These are phyloP conservation scores for Phaeodactylum tricornutum DNA, from an alignment of 108 stramenopile genomes.

Conservation along the genomic window DNA sequence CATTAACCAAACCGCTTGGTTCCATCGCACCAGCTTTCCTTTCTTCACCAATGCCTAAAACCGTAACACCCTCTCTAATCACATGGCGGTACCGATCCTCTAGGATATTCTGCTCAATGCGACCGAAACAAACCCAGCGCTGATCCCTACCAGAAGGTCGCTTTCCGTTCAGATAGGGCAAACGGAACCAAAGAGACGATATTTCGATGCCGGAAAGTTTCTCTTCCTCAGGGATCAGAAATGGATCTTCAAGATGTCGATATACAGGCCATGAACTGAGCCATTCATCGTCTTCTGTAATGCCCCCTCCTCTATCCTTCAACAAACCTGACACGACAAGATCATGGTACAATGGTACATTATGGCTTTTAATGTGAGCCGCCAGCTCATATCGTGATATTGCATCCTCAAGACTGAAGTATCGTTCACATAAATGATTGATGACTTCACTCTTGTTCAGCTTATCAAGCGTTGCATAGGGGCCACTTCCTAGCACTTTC, in stretches of 20 bases:
- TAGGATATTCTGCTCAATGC: slow-evolving; percentile 22
- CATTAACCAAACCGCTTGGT: too few species aligned
- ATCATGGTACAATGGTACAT: slow-evolving; percentile 42
- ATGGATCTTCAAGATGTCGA: slow-evolving; percentile 19
- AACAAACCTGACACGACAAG: slow-evolving; percentile 41
- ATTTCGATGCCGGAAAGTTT: not conserved
- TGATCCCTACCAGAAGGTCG: slow-evolving; percentile 36
- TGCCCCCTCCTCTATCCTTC: slow-evolving; percentile 29
- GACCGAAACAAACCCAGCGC: slow-evolving; percentile 34
- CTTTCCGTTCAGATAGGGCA: slow-evolving; percentile 48
- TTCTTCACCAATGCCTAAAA: too few species aligned
- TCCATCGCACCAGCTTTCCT: too few species aligned
- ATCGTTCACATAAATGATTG: slow-evolving; percentile 58
- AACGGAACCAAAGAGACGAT: slow-evolving; percentile 46
- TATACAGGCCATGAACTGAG: slow-evolving; percentile 28
- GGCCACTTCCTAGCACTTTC: slow-evolving; percentile 49
- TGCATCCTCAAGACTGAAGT: slow-evolving; percentile 22
- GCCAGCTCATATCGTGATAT: slow-evolving; percentile 56
- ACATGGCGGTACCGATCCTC: slow-evolving; percentile 21
- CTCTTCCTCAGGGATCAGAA: slow-evolving; percentile 17
- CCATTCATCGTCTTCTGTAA: slow-evolving; percentile 46
- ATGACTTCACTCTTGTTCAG: slow-evolving; percentile 37
- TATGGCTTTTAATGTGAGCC: slow-evolving; percentile 41
- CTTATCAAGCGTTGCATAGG: slow-evolving; percentile 42
- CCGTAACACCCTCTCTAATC: not conserved